Percentiles rank a stretch among this genome's conserved stretches.
These are phyloP conservation scores for Globisporangium nunn DNA, from an alignment of 352 stramenopile species.

Conservation along the genomic window DNA sequence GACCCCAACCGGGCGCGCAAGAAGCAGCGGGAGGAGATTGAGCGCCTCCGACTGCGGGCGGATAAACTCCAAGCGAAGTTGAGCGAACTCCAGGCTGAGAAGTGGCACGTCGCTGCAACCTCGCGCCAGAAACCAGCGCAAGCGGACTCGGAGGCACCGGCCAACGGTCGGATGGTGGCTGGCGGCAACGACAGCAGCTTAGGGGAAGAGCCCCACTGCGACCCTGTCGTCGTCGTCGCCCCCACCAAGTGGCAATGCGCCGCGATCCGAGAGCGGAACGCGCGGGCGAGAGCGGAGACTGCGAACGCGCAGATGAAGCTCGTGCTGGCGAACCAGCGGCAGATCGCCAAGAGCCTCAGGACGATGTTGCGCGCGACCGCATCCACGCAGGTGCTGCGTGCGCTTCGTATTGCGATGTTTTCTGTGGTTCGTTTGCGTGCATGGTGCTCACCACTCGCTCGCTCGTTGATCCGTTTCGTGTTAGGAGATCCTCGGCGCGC, in stretches of 20 bases:
- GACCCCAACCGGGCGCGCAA: slow-evolving; percentile 4
- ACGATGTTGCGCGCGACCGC: not conserved
- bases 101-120: not conserved
- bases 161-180: too few species aligned
- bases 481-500: too few species aligned
- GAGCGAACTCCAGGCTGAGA: slow-evolving; percentile 20
- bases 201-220: not conserved
- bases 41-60: slow-evolving; percentile 36
- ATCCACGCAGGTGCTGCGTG: slow-evolving; percentile 19
- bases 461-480: too few species aligned
- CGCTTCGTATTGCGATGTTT: too few species aligned
- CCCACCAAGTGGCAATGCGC: slow-evolving; percentile 28
- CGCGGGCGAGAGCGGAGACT: slow-evolving; percentile 27
- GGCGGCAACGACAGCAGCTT: not conserved
- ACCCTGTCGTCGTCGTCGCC: too few species aligned
- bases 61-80: slow-evolving; percentile 33
- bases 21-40: slow-evolving; percentile 14
- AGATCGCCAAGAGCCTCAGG: slow-evolving; percentile 41
- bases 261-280: slow-evolving; percentile 21
- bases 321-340: slow-evolving; percentile 37
- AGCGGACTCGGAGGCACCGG: not conserved
- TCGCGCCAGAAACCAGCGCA: not conserved
- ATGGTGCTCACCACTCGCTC: too few species aligned
- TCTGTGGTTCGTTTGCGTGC: too few species aligned
- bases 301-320: slow-evolving; percentile 45